phyloP scores from a whole-genome alignment of 2,329 filamentous ascomycete species.

The Nemania sp. region DNA sequence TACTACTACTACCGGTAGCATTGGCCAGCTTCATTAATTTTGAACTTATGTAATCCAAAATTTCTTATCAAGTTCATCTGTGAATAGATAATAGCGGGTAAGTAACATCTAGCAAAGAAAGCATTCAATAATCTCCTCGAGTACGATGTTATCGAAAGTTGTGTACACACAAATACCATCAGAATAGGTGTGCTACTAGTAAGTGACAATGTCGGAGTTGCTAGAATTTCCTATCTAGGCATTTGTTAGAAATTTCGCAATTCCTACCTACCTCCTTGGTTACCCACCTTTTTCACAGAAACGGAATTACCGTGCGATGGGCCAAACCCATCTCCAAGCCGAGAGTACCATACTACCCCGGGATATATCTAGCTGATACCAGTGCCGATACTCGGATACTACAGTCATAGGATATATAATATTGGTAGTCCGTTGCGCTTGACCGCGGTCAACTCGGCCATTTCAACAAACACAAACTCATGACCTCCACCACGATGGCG shows the following conservation, averaged over 20 bases:
- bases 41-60: slow-evolving; percentile 35
- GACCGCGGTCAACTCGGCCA: too few species aligned
- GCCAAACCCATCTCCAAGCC: slow-evolving; percentile 4
- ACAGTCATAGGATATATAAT: too few species aligned
- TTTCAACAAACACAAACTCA: neutral
- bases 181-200: too few species aligned
- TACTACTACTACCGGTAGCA: too few species aligned
- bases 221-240: slow-evolving; percentile 12
- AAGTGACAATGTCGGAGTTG: neutral
- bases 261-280: too few species aligned
- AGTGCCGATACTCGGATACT: neutral
- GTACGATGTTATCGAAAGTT: too few species aligned
- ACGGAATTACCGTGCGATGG: slow-evolving; percentile 2
- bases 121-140: too few species aligned
- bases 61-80: slow-evolving; percentile 10
- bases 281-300: neutral
- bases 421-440: too few species aligned
- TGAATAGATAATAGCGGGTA: too few species aligned
- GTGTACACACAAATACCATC: neutral
- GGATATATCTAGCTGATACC: neutral
- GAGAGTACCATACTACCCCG: slow-evolving; percentile 21
- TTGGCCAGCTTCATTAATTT: too few species aligned
- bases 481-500: slow-evolving; percentile 30
- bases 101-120: too few species aligned
- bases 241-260: too few species aligned